Evolutionary conservation across 805 yeast genomes (phyloP), one percentile per base, ranked within the genome.

Genomic region (Metschnikowia gruessii): DNA sequence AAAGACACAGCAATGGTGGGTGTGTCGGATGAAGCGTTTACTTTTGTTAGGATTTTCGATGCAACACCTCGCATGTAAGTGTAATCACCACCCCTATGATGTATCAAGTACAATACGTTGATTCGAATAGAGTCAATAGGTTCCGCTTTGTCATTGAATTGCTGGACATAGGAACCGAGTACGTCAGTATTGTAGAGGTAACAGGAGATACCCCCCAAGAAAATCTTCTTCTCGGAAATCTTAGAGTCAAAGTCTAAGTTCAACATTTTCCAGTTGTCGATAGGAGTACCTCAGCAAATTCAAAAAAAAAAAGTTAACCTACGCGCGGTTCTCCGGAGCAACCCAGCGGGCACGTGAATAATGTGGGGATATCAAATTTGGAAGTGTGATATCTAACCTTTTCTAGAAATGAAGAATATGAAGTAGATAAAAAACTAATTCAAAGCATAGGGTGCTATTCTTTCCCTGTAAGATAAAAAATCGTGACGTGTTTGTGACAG

Each of bases 1-100:
- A 76, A 77, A 0, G 79, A 66, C 10, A 77, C 77, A 37, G 75
- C 74, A 30, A 81, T 66, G 44, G 76, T 53, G 12, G 75, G 75
- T 1, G 53, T 55, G 6, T 51, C 45, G 8, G 45, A 38, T 5
- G 37, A 42, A 2, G 61, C 57, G 16, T 46, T 42, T 50, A 59
- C 62, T 41, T 64, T 61, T 9, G 64, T 49, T 17, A 72, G 55
- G 8, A 71, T 54, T n/a, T 56, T 58, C 42, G 66, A 63, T 0
- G 79, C 81, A 26, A 75, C 51, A 3, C 64, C 54, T 50, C 70
- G 75, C 21, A 77, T 64, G 45, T 60, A 63, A 15, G 58, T 51
- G 58, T 73, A 64, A 46, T 67, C 60, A 2, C 68, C 67, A 12
- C 62, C 63, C 42, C 84, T 65, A 15, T 76, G 78, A 54, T 81